Base-by-base conservation (phyloP, 1,139 yeast species). In the Scheffersomyces segobiensis region DNA sequence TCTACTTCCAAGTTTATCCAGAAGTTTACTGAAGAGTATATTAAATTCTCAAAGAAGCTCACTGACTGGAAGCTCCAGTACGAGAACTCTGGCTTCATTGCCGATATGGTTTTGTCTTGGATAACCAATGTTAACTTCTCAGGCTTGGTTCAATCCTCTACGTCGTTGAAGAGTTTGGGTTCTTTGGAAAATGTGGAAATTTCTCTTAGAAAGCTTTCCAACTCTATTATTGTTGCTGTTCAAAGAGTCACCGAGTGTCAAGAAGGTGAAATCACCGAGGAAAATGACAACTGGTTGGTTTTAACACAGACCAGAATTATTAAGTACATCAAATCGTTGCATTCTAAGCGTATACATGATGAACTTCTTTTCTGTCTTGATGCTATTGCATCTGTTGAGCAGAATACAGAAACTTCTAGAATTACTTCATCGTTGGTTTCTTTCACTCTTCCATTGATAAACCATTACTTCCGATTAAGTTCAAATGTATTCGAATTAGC, bases 231-330 rank as follows among this genome's bases (percentile, higher is more conserved):
- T 58, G 79, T 93, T 51, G 81, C 89, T 0, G 83, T 89, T 62
- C 98, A 93, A 73, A 83, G 84, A 60, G 69, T 74, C 2, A 68
- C 85, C 17, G 74, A 75, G 46, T 70, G 76, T 52, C 76, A 70
- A 53, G 65, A 64, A 1, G 74, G 68, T 12, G 67, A 70, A 12
- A 65, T 85, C 2, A 65, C 72, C 1, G 84, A 77, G 53, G 90
- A 84, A 12, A 85, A 82, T 52, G 90, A 88, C 61, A 76, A 79
- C n/a, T 90, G 97, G 96, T 78, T 90, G 50, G 70, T 78, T 12
- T 60, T 67, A 1, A 66, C 86, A 1, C 89, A 87, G 62, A 78
- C 77, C 56, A 77, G 80, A 55, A 63, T 86, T 2, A 49, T 71
- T 62, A 67, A 67, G 22, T 75, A 80, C 57, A 64, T 79, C 17